Evolutionary conservation across 192 early-diverging fungal genomes (phyloP).

Genomic region (Gryganskiella cystojenkinii): DNA sequence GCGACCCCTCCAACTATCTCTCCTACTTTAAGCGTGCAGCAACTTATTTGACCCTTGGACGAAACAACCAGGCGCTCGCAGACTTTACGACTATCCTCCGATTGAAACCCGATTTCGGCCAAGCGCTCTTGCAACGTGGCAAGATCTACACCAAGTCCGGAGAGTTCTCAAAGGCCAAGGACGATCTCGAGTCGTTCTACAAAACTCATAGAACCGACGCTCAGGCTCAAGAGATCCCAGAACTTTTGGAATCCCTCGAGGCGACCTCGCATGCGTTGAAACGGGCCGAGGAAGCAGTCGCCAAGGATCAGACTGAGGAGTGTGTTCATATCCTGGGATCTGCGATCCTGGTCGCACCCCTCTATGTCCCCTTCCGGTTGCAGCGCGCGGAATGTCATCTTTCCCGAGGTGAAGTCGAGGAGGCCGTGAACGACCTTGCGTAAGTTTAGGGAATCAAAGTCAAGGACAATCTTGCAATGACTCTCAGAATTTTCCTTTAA

Average conservation of each 20-base stretch:
- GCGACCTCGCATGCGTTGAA: slow-evolving; percentile 54
- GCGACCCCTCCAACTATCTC: slow-evolving; percentile 85
- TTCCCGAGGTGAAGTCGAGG: slow-evolving; percentile 79
- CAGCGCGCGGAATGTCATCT: slow-evolving; percentile 81
- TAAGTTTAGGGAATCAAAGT: slow-evolving; percentile 43
- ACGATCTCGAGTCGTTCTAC: slow-evolving; percentile 65
- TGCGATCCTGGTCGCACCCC: slow-evolving; percentile 67
- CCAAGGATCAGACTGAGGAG: slow-evolving; percentile 60
- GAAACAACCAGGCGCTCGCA: slow-evolving; percentile 73
- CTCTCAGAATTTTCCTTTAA: not conserved
- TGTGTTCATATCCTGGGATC: slow-evolving; percentile 61
- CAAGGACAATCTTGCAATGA: not conserved
- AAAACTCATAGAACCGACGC: slow-evolving; percentile 51
- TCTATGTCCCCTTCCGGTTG: slow-evolving; percentile 65
- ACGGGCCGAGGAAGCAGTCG: slow-evolving; percentile 54
- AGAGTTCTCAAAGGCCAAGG: slow-evolving; percentile 66
- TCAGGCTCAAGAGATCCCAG: slow-evolving; percentile 36
- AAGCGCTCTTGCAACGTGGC: slow-evolving; percentile 80
- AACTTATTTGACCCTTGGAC: slow-evolving; percentile 80
- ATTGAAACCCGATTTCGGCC: slow-evolving; percentile 84
- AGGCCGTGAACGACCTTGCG: slow-evolving; percentile 83
- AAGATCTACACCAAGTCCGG: slow-evolving; percentile 77
- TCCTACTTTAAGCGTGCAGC: slow-evolving; percentile 91
- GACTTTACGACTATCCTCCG: slow-evolving; percentile 87
- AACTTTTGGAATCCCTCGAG: slow-evolving; percentile 50